A percentile compares a stretch with the other conserved stretches of the same genome.
Conservation (phyloP, 2,329 filamentous ascomycete genomes). For the Fusarium xylarioides region DNA sequence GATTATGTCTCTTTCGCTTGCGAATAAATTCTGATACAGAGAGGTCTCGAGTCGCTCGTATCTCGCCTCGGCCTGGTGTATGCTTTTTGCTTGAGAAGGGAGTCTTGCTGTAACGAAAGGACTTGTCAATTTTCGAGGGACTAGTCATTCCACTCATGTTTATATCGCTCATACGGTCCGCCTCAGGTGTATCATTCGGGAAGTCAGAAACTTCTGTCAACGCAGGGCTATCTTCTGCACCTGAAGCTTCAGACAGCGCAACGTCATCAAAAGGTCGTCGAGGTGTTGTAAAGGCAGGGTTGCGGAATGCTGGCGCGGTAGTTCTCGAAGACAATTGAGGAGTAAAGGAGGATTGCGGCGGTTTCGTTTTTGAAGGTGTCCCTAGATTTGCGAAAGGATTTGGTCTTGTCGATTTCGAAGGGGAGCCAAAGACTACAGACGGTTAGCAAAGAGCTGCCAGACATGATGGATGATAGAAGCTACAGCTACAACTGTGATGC, state of each 20-base stretch:
- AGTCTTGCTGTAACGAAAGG: constrained; percentile 55
- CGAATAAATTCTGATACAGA: constrained; percentile 57
- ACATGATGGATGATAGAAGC: not conserved
- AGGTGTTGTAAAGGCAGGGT: constrained; percentile 71
- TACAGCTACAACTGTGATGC: not conserved
- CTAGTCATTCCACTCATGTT: constrained; percentile 56
- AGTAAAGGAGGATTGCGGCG: constrained; percentile 58
- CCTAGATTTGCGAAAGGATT: constrained; percentile 50
- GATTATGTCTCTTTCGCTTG: constrained; percentile 63
- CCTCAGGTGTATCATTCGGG: constrained; percentile 61
- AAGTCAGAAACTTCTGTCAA: constrained; percentile 65
- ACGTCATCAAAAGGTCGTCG: constrained; percentile 65
- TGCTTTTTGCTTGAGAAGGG: constrained; percentile 52
- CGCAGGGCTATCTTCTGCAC: constrained; percentile 68
- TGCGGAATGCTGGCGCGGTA: constrained; percentile 65
- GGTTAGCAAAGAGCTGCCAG: constrained; percentile 21
- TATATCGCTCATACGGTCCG: constrained; percentile 56
- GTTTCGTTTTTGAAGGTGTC: constrained; percentile 54
- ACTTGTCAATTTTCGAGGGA: constrained; percentile 57
- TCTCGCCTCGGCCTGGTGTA: constrained; percentile 70
- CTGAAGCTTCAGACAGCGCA: constrained; percentile 63
- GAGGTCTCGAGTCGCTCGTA: constrained; percentile 58
- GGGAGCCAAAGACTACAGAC: constrained; percentile 49
- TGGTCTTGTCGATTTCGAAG: constrained; percentile 48
- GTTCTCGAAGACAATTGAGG: constrained; percentile 53